Evolutionary conservation across 192 early-diverging fungal genomes (phyloP).

Genomic region (Funneliformis mosseae): DNA sequence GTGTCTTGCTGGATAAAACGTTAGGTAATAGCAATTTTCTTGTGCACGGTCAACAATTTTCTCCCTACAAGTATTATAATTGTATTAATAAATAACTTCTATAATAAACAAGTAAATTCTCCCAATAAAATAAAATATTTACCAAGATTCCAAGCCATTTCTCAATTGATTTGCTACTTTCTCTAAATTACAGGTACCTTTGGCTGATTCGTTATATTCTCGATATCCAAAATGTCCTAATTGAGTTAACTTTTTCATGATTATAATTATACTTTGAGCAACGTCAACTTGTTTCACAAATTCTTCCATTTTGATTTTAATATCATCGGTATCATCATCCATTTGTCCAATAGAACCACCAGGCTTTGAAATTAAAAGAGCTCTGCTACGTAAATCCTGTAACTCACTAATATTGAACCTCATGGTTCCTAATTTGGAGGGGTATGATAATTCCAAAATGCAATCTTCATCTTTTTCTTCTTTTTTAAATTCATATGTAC

Average conservation of each 20-base stretch:
- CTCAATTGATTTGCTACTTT: neutral
- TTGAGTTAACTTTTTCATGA: slow-evolving; percentile 29
- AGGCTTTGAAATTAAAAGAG: slow-evolving; percentile 31
- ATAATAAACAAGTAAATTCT: neutral
- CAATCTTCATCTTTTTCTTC: slow-evolving; percentile 25
- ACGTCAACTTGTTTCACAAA: slow-evolving; percentile 36
- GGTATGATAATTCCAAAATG: slow-evolving; percentile 19
- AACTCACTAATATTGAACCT: slow-evolving; percentile 24
- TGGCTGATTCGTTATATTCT: neutral
- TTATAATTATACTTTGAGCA: slow-evolving; percentile 17
- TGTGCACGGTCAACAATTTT: neutral
- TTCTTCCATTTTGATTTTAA: neutral
- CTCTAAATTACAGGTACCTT: neutral
- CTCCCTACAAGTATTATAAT: slow-evolving; percentile 3
- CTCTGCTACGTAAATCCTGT: slow-evolving; percentile 34
- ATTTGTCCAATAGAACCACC: neutral
- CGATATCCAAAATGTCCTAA: slow-evolving; percentile 36
- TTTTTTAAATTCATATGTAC: slow-evolving; percentile 26
- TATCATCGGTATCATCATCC: neutral
- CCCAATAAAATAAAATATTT: neutral
- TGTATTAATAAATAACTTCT: neutral
- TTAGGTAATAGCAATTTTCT: slow-evolving; percentile 18
- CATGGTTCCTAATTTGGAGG: neutral
- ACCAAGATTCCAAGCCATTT: neutral
- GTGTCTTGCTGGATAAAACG: slow-evolving; percentile 19